These are phyloP conservation scores for Nigrospora oryzae DNA, from an alignment of 2,329 filamentous ascomycete species.

Conservation along the genomic window DNA sequence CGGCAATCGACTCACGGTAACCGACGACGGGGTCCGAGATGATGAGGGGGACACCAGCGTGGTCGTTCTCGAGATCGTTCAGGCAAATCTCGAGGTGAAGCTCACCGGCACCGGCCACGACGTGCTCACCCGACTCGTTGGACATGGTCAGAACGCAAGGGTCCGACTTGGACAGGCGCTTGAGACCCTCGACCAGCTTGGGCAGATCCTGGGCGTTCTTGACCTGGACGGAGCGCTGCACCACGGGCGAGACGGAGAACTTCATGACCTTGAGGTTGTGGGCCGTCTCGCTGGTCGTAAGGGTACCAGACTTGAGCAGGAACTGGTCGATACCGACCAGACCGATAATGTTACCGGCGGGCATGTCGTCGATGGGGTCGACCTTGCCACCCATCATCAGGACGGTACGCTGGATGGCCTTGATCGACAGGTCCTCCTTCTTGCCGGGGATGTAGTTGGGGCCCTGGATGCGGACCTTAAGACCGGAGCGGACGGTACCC, in stretches of 20 bases:
- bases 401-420: slow-evolving; percentile 98
- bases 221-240: slow-evolving; percentile 96
- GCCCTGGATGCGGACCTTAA: slow-evolving; percentile 99
- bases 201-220: slow-evolving; percentile 99
- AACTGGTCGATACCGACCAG: slow-evolving; percentile 99
- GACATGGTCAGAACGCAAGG: slow-evolving; percentile 92
- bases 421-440: slow-evolving; percentile 99
- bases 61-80: slow-evolving; percentile 99
- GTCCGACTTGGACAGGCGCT: slow-evolving; percentile 99
- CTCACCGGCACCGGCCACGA: slow-evolving; percentile 98
- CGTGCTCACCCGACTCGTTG: slow-evolving; percentile 91
- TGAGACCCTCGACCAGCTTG: slow-evolving; percentile 99
- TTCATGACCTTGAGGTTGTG: slow-evolving; percentile 99
- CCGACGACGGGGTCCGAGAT: slow-evolving; percentile 97
- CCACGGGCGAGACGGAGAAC: slow-evolving; percentile 99
- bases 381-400: slow-evolving; percentile 99
- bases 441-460: slow-evolving; percentile 97
- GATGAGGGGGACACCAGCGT: slow-evolving; percentile 95
- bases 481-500: slow-evolving; percentile 92
- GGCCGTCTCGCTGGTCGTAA: slow-evolving; percentile 92
- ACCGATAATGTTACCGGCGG: slow-evolving; percentile 99
- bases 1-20: slow-evolving; percentile 93
- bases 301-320: slow-evolving; percentile 99
- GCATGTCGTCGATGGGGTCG: slow-evolving; percentile 98
- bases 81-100: slow-evolving; percentile 99